These are phyloP conservation scores for Boletus rufocinnamomeus DNA, from an alignment of 768 basidiomycete species.

Conservation along the genomic window DNA sequence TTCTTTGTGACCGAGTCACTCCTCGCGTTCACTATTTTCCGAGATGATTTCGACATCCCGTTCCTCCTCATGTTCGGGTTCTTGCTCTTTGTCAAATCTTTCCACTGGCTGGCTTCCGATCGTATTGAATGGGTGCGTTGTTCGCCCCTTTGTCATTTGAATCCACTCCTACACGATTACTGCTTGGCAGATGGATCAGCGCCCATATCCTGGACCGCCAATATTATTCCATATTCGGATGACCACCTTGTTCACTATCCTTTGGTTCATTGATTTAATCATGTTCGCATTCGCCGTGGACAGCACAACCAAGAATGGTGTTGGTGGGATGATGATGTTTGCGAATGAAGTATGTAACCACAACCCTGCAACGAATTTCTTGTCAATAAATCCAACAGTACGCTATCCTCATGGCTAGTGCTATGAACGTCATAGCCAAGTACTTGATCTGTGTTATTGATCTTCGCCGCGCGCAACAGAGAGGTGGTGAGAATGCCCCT, in stretches of 20 bases:
- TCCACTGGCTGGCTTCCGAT: conserved; percentile 96
- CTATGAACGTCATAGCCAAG: conserved; percentile 76
- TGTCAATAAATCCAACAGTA: conserved; percentile 55
- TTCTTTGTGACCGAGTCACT: conserved; percentile 97
- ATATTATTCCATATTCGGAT: conserved; percentile 85
- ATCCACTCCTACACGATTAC: conserved; percentile 5
- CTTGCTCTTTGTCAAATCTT: conserved; percentile 92
- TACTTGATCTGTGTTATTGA: conserved; percentile 84
- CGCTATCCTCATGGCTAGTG: conserved; percentile 82
- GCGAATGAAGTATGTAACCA: conserved; percentile 76
- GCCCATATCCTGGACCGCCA: conserved; percentile 83
- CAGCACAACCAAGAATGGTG: conserved; percentile 73
- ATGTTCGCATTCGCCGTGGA: conserved; percentile 83
- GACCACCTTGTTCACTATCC: conserved; percentile 66
- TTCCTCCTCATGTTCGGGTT: conserved; percentile 96
- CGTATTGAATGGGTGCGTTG: conserved; percentile 89
- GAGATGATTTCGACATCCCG: conserved; percentile 90
- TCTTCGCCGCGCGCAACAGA: conserved; percentile 69
- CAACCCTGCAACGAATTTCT: conserved; percentile 1
- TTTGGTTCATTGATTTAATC: conserved; percentile 72
- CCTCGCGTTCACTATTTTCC: conserved; percentile 95
- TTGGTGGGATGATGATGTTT: conserved; percentile 92
- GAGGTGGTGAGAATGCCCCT: conserved; percentile 83
- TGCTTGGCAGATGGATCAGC: conserved; percentile 91
- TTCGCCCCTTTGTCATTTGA: neutral